Evolutionary conservation across 2,329 filamentous ascomycete species (phyloP), one percentile per base, ranked within the genome.

Genomic region (Colletotrichum limetticola): DNA sequence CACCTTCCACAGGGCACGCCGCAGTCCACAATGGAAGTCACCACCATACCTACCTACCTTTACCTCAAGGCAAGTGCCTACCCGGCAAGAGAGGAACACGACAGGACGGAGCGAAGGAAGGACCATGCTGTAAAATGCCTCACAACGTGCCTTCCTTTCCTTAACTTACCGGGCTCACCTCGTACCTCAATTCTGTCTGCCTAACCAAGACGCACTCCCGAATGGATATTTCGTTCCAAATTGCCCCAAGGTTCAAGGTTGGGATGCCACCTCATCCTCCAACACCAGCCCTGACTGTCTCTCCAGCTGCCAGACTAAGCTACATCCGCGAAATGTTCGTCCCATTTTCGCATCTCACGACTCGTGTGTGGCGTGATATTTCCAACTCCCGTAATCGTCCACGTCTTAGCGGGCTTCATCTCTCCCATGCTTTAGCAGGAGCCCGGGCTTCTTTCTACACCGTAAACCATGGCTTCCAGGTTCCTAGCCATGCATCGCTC

Each of bases 301-400:
- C 59, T 62, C 59, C 59, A 49, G 59, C 26, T 22, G 28, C 59
- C 59, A 52, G 59, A 52, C n/a, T 49, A 16, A 62, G 24, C 26
- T 26, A 46, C 28, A 28, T n/a, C 60, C 24, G 32, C 46, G 37
- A 62, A 68, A 69, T 69, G 70, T 72, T 72, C 66, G 70, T 72
- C 70, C 66, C 70, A 64, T 64, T 64, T 49, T 52, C 60, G 12
- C 46, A 59, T 42, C 59, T 24, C 70, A 49, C 70, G 70, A 72
- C 70, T 72, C 70, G 66, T 22, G 59, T 16, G 55, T 72, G 70
- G 70, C 70, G 70, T 72, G 70, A 72, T 69, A 65, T 60, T n/a
- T 35, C 22, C 53, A 56, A 69, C 22, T 68, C 49, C 57, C 65
- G 37, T 53, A 57, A 52, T 68, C 26, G 68, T 57, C 64, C 63